A percentile compares a stretch with the other conserved stretches of the same genome.
Conservation (phyloP, 2,329 filamentous ascomycete genomes). For the Teratosphaeria nubilosa region DNA sequence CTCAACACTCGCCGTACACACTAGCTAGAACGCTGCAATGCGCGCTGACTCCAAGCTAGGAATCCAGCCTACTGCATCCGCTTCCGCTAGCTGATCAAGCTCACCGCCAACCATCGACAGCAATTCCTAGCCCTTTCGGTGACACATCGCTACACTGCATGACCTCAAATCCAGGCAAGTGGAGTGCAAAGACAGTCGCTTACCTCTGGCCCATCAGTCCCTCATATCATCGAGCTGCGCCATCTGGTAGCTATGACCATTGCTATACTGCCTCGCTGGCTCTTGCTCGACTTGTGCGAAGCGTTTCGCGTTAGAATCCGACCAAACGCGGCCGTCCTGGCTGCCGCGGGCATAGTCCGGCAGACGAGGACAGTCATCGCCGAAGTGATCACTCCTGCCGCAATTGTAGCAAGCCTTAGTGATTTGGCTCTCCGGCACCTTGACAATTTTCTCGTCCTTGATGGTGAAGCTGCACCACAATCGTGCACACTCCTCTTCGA, state of each 20-base stretch:
- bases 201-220: neutral
- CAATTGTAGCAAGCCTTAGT: constrained; percentile 13
- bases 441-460: neutral
- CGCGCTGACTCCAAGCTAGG: no score
- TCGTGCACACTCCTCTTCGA: constrained; percentile 16
- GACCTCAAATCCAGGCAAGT: no score
- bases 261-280: neutral
- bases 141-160: no score
- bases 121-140: no score
- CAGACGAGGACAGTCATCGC: constrained; percentile 11
- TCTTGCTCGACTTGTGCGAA: neutral
- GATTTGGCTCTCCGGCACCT: constrained; percentile 4
- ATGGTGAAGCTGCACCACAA: constrained; percentile 11
- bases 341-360: constrained; percentile 1
- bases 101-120: no score
- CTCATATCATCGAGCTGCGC: neutral
- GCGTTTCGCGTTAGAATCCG: neutral
- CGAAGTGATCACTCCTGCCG: constrained; percentile 9
- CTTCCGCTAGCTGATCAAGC: no score
- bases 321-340: neutral
- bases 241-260: neutral
- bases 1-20: no score
- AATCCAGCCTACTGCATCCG: no score
- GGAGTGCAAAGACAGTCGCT: neutral
- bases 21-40: no score